Evolutionary conservation across 2,329 filamentous ascomycete species (phyloP), one percentile per base, ranked within the genome.

Genomic region (Dactylellina sp.): DNA sequence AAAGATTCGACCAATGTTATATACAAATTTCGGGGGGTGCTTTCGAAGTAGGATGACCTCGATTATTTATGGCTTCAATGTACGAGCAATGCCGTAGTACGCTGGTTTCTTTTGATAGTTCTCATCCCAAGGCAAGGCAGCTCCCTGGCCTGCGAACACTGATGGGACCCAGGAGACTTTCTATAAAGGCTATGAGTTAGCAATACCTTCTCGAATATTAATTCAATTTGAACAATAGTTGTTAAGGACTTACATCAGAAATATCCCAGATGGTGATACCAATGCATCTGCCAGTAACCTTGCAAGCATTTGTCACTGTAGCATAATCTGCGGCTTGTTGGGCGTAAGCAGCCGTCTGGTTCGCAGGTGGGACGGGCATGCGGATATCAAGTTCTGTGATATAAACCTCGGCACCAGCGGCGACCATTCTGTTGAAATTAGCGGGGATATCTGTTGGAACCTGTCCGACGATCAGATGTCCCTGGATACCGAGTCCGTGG

Each of bases 381-480:
- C 87, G 82, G 72, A 89, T 85, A 78, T 89, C 87, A 20, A 89
- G 81, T 81, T 89, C 87, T 0, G 87, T 89, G 78, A 87, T 83
- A 3, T 86, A 86, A 2, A 88, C 85, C 71, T 89, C 87, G 2
- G 87, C 80, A 3, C 83, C 83, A 1, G 86, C 82, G 0, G 81
- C 80, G 1, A 83, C 82, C 81, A 86, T 89, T 44, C 83, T 81
- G 52, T 81, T 78, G 60, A 88, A 84, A 12, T 83, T 83, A 0
- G 40, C 46, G 6, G 60, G 49, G 20, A 78, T 42, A 12, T 76
- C 68, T 9, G 40, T 61, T 2, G 75, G 63, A 11, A 78, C 44
- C n/a, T 60, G 77, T 77, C 86, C 85, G 6, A 86, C 85, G 64
- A 86, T 85, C 57, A 89, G 84, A 79, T 90, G 88, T 5, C 82